Evolutionary conservation across 2,329 filamentous ascomycete genomes (phyloP).

Genomic region (Lasiodiplodia sp.): DNA sequence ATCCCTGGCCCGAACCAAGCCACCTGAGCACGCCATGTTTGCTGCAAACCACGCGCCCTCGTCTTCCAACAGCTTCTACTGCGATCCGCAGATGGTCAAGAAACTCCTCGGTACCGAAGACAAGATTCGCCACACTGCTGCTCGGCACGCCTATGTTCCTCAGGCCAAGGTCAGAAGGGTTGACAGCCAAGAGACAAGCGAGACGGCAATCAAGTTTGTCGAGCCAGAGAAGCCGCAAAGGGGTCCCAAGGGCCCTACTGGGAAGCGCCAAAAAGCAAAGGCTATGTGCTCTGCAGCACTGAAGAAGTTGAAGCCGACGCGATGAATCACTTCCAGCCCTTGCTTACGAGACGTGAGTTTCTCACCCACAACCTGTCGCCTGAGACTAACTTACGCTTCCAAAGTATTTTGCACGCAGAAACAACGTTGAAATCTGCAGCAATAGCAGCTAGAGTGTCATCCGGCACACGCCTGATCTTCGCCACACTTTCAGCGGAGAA

Average conservation of each 20-base stretch:
- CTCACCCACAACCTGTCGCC: not conserved
- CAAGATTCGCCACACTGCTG: not conserved
- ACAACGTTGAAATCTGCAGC: too few relatives aligned
- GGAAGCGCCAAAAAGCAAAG: not conserved
- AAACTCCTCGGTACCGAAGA: constrained; percentile 5
- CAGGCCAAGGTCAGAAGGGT: not conserved
- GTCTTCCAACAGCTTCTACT: constrained; percentile 7
- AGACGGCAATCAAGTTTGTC: constrained; percentile 60
- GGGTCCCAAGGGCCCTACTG: too few relatives aligned
- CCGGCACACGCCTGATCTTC: not conserved
- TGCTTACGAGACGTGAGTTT: not conserved
- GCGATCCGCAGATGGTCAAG: constrained; percentile 12
- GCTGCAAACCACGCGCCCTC: constrained; percentile 2
- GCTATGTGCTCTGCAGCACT: not conserved
- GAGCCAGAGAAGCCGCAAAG: constrained; percentile 84
- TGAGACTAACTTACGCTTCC: not conserved
- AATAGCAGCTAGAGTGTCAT: not conserved
- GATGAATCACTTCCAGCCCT: not conserved
- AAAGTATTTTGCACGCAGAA: too few relatives aligned
- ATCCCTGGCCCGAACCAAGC: not conserved
- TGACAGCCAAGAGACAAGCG: not conserved
- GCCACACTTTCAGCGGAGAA: not conserved
- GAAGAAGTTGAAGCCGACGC: not conserved
- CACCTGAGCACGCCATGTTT: constrained; percentile 14
- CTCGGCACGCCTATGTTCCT: not conserved